A percentile compares a stretch with the other conserved stretches of the same genome.
phyloP scores from a whole-genome alignment of 1,284 basidiomycete species.

The Wolfiporia cocos region DNA sequence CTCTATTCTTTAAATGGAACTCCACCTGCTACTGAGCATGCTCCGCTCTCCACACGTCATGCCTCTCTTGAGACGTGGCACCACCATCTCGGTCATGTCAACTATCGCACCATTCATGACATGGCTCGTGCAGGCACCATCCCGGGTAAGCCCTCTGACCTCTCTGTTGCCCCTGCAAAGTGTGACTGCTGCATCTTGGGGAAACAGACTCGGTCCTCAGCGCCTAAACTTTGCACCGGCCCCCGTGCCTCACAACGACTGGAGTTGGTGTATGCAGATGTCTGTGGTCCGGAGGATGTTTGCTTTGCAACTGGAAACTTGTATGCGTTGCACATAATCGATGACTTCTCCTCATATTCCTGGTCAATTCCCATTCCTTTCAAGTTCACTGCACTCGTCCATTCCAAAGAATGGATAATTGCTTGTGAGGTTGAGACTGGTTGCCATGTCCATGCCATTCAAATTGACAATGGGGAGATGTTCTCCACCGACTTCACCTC shows the following conservation, averaged over 20 bases:
- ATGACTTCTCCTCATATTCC: background rate
- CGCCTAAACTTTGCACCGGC: background rate
- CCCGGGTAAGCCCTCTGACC: background rate
- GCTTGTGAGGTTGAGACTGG: background rate
- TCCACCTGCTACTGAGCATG: background rate
- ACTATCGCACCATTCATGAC: background rate
- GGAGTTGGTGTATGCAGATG: background rate
- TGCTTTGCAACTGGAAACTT: background rate
- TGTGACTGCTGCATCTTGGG: background rate
- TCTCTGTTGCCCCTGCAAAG: background rate
- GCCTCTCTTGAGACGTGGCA: background rate
- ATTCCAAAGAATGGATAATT: background rate
- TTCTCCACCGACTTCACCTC: background rate
- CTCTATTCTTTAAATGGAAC: background rate
- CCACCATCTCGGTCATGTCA: background rate
- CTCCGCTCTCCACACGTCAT: background rate
- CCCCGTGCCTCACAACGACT: background rate
- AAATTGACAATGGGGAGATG: background rate
- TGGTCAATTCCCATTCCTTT: background rate
- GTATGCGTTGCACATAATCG: background rate
- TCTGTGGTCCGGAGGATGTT: background rate
- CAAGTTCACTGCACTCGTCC: background rate
- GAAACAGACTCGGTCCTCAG: background rate
- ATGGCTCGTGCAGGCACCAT: background rate
- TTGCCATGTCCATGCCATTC: background rate